Percentiles rank a stretch among this genome's conserved stretches.
Conservation (phyloP, 1,284 basidiomycete species). For the Austroboletus niveus region DNA sequence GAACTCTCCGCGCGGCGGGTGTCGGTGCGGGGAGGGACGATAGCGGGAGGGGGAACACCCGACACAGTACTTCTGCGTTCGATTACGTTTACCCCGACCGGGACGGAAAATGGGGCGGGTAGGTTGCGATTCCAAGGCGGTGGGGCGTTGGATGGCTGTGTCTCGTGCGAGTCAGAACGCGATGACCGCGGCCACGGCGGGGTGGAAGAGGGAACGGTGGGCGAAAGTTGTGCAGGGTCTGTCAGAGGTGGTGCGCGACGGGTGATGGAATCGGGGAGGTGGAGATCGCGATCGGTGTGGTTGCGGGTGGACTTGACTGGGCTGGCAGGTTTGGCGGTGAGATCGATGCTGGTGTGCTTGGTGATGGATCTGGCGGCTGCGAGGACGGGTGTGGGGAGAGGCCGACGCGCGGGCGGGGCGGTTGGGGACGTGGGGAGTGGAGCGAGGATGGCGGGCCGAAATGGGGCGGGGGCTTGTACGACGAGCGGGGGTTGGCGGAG, state of each 20-base stretch:
- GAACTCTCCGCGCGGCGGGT: slow-evolving; percentile 12
- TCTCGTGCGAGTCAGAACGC: slow-evolving; percentile 4
- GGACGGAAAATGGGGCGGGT: slow-evolving; percentile 2
- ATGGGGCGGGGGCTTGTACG: slow-evolving; percentile 33
- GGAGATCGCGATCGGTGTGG: slow-evolving; percentile 20
- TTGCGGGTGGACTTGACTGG: slow-evolving; percentile 17
- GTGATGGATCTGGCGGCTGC: slow-evolving; percentile 1
- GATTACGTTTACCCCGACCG: slow-evolving; percentile 10
- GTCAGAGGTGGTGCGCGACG: slow-evolving; percentile 18
- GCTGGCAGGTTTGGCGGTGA: slow-evolving; percentile 17
- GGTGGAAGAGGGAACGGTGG: slow-evolving; percentile 2
- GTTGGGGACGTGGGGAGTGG: slow-evolving; percentile 20
- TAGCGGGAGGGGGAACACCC: slow-evolving; percentile 8
- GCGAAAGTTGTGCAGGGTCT: slow-evolving; percentile 3
- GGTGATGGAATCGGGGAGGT: slow-evolving; percentile 27
- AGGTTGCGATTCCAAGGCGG: slow-evolving; percentile 21
- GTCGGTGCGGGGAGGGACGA: neutral
- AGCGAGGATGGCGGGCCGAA: slow-evolving; percentile 30
- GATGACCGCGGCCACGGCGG: slow-evolving; percentile 15
- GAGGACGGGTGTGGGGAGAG: slow-evolving; percentile 25
- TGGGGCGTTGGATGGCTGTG: slow-evolving; percentile 5
- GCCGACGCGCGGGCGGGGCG: slow-evolving; percentile 18
- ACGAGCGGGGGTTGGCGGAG: slow-evolving; percentile 22
- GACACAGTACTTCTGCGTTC: slow-evolving; percentile 33
- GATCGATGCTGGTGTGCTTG: slow-evolving; percentile 27